Conservation (phyloP, 805 yeast genomes). For the Zygoascus biomembranicola region DNA sequence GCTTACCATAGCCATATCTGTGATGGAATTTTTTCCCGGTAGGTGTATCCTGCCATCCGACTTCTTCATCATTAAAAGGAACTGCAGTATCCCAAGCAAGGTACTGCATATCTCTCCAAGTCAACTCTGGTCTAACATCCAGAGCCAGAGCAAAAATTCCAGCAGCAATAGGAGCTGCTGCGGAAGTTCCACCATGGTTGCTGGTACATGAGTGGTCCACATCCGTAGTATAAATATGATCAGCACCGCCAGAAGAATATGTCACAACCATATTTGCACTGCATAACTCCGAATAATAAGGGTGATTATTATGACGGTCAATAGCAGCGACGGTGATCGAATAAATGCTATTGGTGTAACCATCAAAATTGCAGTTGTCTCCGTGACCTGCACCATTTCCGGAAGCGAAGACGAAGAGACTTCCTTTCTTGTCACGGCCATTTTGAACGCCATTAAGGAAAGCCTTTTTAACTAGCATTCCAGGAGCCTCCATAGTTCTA, state of each 20-base stretch:
- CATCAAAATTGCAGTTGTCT: constrained; percentile 94
- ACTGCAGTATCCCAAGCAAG: constrained; percentile 64
- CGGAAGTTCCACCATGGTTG: constrained; percentile 92
- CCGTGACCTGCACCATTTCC: constrained; percentile 84
- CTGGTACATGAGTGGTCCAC: constrained; percentile 59
- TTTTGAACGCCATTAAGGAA: constrained; percentile 74
- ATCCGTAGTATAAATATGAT: constrained; percentile 84
- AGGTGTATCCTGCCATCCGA: constrained; percentile 66
- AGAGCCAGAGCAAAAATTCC: constrained; percentile 84
- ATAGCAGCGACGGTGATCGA: constrained; percentile 93
- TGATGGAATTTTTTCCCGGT: constrained; percentile 69
- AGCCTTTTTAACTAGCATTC: constrained; percentile 67
- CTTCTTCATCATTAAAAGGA: constrained; percentile 58
- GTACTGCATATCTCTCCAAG: constrained; percentile 95
- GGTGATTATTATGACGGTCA: constrained; percentile 80
- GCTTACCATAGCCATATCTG: constrained; percentile 83
- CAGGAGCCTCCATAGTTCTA: constrained; percentile 75
- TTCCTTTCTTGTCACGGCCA: constrained; percentile 76
- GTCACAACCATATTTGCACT: constrained; percentile 93
- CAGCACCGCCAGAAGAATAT: constrained; percentile 85
- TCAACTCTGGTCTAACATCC: constrained; percentile 73
- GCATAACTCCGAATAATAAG: constrained; percentile 85
- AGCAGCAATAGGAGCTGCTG: constrained; percentile 97
- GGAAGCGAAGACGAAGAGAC: constrained; percentile 88
- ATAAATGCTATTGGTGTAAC: constrained; percentile 91